Percentiles rank a stretch among this genome's conserved stretches.
Evolutionary conservation across 495 filamentous ascomycete genomes (phyloP).

Genomic region (Aspergillus affinis): DNA sequence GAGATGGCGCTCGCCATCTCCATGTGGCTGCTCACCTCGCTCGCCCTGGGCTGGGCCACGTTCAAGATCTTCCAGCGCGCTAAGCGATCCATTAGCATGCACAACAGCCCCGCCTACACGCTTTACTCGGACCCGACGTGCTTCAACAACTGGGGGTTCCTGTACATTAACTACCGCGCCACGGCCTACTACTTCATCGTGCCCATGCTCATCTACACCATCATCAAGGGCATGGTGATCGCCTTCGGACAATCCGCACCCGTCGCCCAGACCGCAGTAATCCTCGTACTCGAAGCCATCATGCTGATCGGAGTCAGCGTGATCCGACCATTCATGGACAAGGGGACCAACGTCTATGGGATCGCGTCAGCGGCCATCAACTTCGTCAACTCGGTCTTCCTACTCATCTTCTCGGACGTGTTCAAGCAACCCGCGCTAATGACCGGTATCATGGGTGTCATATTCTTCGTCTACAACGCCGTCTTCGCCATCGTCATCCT

Average conservation of each 20-base stretch:
- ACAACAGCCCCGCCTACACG: conserved; percentile 96
- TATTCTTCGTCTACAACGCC: conserved; percentile 92
- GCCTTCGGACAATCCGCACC: conserved; percentile 73
- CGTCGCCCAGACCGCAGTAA: conserved; percentile 77
- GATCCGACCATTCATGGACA: conserved; percentile 97
- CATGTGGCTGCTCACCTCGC: conserved; percentile 79
- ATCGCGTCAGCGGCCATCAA: conserved; percentile 88
- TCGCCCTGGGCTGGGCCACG: conserved; percentile 79
- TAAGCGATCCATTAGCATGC: conserved; percentile 83
- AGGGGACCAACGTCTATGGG: conserved; percentile 96
- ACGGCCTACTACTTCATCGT: conserved; percentile 97
- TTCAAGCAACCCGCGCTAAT: conserved; percentile 84
- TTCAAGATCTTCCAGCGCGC: conserved; percentile 88
- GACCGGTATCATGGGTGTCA: conserved; percentile 87
- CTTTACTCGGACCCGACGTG: conserved; percentile 91
- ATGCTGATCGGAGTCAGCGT: conserved; percentile 78
- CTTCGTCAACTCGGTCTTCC: conserved; percentile 85
- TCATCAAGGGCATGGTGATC: conserved; percentile 90
- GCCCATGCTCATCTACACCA: conserved; percentile 72
- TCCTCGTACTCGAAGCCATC: conserved; percentile 81
- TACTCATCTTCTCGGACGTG: conserved; percentile 79
- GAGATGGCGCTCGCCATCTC: conserved; percentile 86
- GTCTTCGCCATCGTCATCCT: conserved; percentile 82
- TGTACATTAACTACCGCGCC: conserved; percentile 96
- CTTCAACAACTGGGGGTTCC: conserved; percentile 97